These are phyloP conservation scores for Halophytophthora polymorphica DNA, from an alignment of 352 stramenopile genomes.

Conservation along the genomic window DNA sequence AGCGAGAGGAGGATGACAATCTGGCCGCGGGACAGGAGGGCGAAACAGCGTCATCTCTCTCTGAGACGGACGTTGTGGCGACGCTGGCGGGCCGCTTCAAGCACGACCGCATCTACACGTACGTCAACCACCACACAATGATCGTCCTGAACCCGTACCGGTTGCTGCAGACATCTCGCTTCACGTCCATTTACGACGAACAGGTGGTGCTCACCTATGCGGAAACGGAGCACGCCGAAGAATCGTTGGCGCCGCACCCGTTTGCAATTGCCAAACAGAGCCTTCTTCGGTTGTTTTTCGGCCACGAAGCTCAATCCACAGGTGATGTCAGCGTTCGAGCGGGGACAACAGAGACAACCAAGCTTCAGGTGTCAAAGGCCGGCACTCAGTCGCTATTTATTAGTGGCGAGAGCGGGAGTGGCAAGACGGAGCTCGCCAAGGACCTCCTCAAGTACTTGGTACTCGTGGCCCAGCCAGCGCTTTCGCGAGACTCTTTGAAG, in stretches of 20 bases:
- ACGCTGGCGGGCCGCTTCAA: constrained; percentile 38
- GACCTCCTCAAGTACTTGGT: constrained; percentile 79
- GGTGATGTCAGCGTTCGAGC: neutral
- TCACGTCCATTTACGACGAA: constrained; percentile 84
- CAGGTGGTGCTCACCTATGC: constrained; percentile 67
- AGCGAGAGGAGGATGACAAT: constrained; percentile 41
- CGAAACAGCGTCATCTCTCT: neutral
- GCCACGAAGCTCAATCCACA: constrained; percentile 1
- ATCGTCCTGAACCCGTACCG: constrained; percentile 71
- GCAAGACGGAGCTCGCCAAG: constrained; percentile 77
- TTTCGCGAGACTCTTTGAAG: constrained; percentile 5
- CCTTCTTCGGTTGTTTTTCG: constrained; percentile 44
- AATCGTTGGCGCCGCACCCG: constrained; percentile 51
- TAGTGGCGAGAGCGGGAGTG: constrained; percentile 65
- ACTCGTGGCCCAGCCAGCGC: constrained; percentile 43
- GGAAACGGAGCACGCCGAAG: constrained; percentile 37
- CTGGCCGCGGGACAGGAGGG: constrained; percentile 17
- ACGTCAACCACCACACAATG: constrained; percentile 58
- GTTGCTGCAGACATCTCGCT: constrained; percentile 65
- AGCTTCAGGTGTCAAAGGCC: neutral
- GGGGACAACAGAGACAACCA: constrained; percentile 1
- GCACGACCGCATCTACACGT: constrained; percentile 56
- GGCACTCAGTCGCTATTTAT: constrained; percentile 39
- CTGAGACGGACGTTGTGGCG: constrained; percentile 14
- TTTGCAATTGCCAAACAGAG: constrained; percentile 75